Base-by-base conservation (phyloP, 768 basidiomycete species). In the Lentinula sp. region DNA sequence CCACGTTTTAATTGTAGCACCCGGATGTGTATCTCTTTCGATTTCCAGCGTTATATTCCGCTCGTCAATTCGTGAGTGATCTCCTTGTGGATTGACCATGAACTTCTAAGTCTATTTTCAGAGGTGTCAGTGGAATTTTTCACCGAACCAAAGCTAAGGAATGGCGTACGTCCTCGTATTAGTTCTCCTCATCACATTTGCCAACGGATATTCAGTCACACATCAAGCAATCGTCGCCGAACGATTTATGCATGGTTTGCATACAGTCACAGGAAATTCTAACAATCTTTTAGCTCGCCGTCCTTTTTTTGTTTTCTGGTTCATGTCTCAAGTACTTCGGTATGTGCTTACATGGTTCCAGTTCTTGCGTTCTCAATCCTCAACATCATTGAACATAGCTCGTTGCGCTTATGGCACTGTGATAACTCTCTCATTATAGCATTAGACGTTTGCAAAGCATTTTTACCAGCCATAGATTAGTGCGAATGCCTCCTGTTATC, bases 251-350 rank as follows among this genome's bases (percentile, higher is more conserved):
- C 71, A 74, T 35, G 86, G 84, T 8, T 73, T 90, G 48, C 78
- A 81, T 58, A 78, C 80, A 2, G 79, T 89, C 63, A 88, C 88
- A 8, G 86, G 85, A 15, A 76, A 78, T 63, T 68, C 75, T 28
- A 75, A 68, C 43, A 79, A 83, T 62, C 69, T 77, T 36, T 70
- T 90, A 23, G 74, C 82, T 2, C 75, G 80, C 15, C 74, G 87
- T 60, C 88, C 88, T 9, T 87, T 86, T 68, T 87, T 84, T 68
- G 76, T 84, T 23, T 87, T 87, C 69, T 90, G 87, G 87, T 88
- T 90, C 67, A 86, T 88, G 85, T 79, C 80, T 20, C 86, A 89
- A 71, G 80, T 90, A 57, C 77, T 75, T 67, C 79, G 84, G 85
- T 82, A 60, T 57, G 70, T 69, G 58, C 28, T 49, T 53, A 20